Evolutionary conservation across 139 green algal genomes (phyloP), one percentile per base, ranked within the genome.

Genomic region (Spirogloea muscicola): DNA sequence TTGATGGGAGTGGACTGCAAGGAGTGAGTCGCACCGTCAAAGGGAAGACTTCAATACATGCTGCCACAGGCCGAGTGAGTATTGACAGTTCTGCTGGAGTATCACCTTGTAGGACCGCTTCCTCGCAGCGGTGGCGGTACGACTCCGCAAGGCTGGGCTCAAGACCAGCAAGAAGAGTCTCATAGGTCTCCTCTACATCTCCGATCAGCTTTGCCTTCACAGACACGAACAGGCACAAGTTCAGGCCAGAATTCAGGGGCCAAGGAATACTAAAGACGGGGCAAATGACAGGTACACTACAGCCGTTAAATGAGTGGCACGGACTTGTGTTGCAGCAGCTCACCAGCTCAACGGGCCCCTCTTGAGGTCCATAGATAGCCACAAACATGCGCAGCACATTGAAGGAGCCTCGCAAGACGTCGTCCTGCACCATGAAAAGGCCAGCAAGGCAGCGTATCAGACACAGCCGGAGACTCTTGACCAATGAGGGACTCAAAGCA

Each of bases 321-420:
- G n/a, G n/a, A n/a, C n/a, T n/a, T n/a, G n/a, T n/a, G n/a, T n/a
- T n/a, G 27, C 55, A 13, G 27, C 9, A 33, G 25, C 61, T 55
- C 66, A 71, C 61, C 9, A 71, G 61, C 27, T 71, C 61, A 9
- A 66, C 9, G 9, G 61, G 61, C 9, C 33, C 61, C 9, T 51
- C 33, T 61, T 67, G 36, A 9, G 61, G 9, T 10, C 61, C 61
- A 51, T 71, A 13, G 25, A 51, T 71, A 10, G 46, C 61, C 61
- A 71, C 61, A 51, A 71, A 51, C 36, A 71, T 63, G 39, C 61
- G 61, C 25, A 71, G 13, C 10, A 71, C 18, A 18, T 71, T 71
- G 46, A 71, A 71, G 42, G 61, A 34, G 27, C 66, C 66, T 10
- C 46, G n/a, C 42, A 51, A 10, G 9, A 71, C 27, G 61, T 71